phyloP scores from a whole-genome alignment of 2,329 filamentous ascomycete genomes.

The Thelonectria rubi region DNA sequence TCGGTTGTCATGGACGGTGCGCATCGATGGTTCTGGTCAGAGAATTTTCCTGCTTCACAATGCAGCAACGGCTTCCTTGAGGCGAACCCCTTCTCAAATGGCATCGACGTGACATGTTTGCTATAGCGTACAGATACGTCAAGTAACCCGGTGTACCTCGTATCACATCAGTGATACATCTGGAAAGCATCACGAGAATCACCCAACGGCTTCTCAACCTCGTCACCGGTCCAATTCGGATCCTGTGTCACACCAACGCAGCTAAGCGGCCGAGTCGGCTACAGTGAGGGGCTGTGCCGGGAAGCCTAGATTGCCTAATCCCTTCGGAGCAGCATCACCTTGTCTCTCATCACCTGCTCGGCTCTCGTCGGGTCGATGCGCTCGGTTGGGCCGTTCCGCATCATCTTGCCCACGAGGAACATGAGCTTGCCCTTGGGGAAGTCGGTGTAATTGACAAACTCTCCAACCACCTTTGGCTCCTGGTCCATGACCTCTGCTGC shows the following conservation, averaged over 20 bases:
- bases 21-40: not conserved
- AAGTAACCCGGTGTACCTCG: constrained; percentile 20
- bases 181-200: constrained; percentile 30
- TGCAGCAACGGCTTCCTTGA: not conserved
- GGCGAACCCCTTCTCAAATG: constrained; percentile 17
- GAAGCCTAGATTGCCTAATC: constrained; percentile 26
- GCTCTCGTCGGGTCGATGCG: constrained; percentile 63
- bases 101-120: constrained; percentile 32
- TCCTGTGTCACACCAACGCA: constrained; percentile 32
- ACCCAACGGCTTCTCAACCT: constrained; percentile 17
- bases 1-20: not conserved
- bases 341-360: constrained; percentile 55
- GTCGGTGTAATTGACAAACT: constrained; percentile 55
- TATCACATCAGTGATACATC: constrained; percentile 32
- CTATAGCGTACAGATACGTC: constrained; percentile 30
- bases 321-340: constrained; percentile 38
- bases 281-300: constrained; percentile 27
- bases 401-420: constrained; percentile 68
- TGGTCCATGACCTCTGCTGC: constrained; percentile 55
- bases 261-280: constrained; percentile 24
- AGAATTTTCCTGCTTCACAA: not conserved
- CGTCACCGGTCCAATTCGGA: too few relatives aligned
- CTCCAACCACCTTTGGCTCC: constrained; percentile 57
- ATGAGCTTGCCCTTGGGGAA: constrained; percentile 68
- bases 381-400: constrained; percentile 62